Conservation (phyloP, 345 rosid species). For the Lepidium sativum region DNA sequence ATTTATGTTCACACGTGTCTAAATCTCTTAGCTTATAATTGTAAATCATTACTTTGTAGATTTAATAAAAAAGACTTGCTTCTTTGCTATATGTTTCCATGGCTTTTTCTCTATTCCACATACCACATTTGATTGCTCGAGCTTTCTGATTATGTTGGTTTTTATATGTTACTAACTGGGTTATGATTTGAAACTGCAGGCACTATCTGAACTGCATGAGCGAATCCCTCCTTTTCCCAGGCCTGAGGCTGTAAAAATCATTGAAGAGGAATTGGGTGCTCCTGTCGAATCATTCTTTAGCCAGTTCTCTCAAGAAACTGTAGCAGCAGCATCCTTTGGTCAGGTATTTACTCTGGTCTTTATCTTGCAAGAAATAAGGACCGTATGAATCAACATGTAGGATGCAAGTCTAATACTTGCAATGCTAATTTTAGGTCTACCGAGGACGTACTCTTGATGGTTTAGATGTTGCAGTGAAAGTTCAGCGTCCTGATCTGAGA, state of each 20-base stretch:
- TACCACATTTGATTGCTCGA: slow-evolving; percentile 1
- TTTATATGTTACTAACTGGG: slow-evolving; percentile 3
- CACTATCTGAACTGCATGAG: slow-evolving; percentile 81
- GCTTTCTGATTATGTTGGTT: slow-evolving; percentile 1
- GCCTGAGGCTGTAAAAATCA: slow-evolving; percentile 58
- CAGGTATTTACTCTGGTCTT: slow-evolving; percentile 47
- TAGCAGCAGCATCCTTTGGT: slow-evolving; percentile 97
- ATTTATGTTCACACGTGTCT: background rate
- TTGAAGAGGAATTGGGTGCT: slow-evolving; percentile 85
- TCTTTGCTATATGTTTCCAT: background rate
- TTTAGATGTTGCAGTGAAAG: slow-evolving; percentile 75
- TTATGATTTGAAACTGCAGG: slow-evolving; percentile 46
- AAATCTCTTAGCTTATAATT: background rate
- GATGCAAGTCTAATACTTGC: slow-evolving; percentile 2
- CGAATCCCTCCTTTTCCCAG: slow-evolving; percentile 84
- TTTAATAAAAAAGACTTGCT: background rate
- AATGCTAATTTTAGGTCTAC: slow-evolving; percentile 53
- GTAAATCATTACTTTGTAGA: background rate
- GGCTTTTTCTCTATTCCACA: background rate
- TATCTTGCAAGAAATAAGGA: slow-evolving; percentile 5
- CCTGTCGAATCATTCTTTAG: slow-evolving; percentile 61
- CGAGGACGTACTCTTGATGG: slow-evolving; percentile 72
- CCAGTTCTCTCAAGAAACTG: slow-evolving; percentile 71
- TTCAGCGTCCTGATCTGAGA: slow-evolving; percentile 85
- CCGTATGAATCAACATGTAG: slow-evolving; percentile 2